Percentiles rank a stretch among this genome's conserved stretches.
phyloP scores from a whole-genome alignment of 352 stramenopile species.

The Phytophthora rubi region DNA sequence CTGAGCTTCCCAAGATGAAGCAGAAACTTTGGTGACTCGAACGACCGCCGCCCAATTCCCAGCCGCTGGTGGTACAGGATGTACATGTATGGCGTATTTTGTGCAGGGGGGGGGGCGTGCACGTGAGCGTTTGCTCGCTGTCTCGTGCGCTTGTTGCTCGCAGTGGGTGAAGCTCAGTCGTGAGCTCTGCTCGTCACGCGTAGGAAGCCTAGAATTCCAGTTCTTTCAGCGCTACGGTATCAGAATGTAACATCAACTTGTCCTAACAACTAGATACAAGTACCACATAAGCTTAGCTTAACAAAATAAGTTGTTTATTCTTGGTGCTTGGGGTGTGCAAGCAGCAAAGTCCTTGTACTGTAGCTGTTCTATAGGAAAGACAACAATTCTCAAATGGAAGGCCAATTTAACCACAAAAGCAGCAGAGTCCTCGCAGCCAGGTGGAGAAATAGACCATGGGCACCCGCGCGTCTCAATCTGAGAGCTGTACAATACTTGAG shows the following conservation, averaged over 20 bases:
- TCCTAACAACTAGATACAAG: background rate
- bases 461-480: too few relatives aligned
- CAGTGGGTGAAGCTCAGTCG: background rate
- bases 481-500: too few relatives aligned
- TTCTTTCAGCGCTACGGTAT: background rate
- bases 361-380: background rate
- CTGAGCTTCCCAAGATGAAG: slow-evolving; percentile 26
- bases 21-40: slow-evolving; percentile 7
- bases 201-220: background rate
- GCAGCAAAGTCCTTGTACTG: background rate
- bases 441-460: too few relatives aligned
- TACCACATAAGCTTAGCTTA: background rate
- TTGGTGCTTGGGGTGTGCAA: background rate
- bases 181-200: slow-evolving; percentile 2
- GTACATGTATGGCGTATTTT: background rate
- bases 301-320: background rate
- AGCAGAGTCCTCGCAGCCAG: too few relatives aligned
- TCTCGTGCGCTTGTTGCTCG: slow-evolving; percentile 9
- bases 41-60: slow-evolving; percentile 11
- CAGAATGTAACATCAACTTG: background rate
- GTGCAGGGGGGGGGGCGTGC: background rate
- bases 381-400: too few relatives aligned
- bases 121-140: slow-evolving; percentile 1
- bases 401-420: too few relatives aligned
- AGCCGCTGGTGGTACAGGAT: slow-evolving; percentile 5